Conservation (phyloP, 805 yeast species). For the Saccharomyces cerevisiae region DNA sequence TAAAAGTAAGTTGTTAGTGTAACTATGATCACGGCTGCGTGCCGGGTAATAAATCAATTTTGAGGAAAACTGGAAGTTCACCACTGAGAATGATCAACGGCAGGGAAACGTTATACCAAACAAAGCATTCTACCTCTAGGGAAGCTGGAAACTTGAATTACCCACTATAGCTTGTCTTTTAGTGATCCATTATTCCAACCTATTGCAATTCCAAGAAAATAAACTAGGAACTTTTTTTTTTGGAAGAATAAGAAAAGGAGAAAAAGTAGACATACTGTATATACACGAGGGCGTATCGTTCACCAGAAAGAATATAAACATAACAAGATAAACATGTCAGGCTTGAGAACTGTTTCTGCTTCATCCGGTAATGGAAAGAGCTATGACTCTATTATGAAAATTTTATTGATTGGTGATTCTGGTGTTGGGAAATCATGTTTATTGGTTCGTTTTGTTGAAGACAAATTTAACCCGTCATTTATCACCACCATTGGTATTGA, state of each 20-base stretch:
- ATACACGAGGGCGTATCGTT: neutral
- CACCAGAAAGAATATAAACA: neutral
- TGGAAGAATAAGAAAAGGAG: neutral
- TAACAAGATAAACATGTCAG: constrained; percentile 20
- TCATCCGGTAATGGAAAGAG: constrained; percentile 25
- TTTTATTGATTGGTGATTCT: constrained; percentile 88
- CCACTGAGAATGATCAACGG: neutral
- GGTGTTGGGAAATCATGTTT: constrained; percentile 88
- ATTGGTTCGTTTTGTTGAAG: constrained; percentile 86
- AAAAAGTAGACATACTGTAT: neutral
- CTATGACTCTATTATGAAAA: constrained; percentile 85
- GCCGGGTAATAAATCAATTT: neutral
- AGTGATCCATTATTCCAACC: neutral
- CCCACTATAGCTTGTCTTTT: neutral
- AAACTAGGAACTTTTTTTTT: neutral
- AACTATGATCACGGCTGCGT: neutral
- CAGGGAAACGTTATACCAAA: neutral
- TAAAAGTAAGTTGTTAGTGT: neutral
- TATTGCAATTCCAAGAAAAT: neutral
- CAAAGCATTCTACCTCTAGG: neutral
- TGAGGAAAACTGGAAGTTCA: neutral
- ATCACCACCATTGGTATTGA: constrained; percentile 98
- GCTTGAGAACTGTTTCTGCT: constrained; percentile 24
- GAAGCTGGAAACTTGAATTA: neutral
- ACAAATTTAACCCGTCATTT: constrained; percentile 91